These are phyloP conservation scores for Ganoderma resinaceum DNA, from an alignment of 1,284 basidiomycete genomes.

Conservation along the genomic window DNA sequence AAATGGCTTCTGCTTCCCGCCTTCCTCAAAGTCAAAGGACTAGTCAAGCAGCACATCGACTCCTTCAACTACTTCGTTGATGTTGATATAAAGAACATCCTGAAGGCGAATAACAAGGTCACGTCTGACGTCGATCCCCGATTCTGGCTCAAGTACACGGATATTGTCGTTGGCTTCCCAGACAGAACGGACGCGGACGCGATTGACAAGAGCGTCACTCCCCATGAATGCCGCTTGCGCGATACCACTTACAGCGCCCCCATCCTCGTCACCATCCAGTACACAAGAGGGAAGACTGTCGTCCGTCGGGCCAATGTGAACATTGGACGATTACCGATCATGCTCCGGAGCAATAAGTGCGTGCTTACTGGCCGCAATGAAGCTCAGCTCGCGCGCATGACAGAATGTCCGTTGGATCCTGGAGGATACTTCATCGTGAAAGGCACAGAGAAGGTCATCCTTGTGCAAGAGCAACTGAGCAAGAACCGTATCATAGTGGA, in stretches of 20 bases:
- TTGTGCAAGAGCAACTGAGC: constrained; percentile 98
- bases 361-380: constrained; percentile 84
- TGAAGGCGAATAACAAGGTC: constrained; percentile 92
- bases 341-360: constrained; percentile 96
- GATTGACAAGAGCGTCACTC: constrained; percentile 88
- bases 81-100: constrained; percentile 96
- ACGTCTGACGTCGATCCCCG: constrained; percentile 97
- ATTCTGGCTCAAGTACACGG: constrained; percentile 97
- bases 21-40: constrained; percentile 94
- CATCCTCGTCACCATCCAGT: constrained; percentile 95
- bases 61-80: constrained; percentile 99
- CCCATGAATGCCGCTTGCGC: constrained; percentile 96
- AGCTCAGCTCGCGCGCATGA: constrained; percentile 88
- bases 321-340: constrained; percentile 95
- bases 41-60: constrained; percentile 99
- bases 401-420: constrained; percentile 97
- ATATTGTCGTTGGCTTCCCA: constrained; percentile 93
- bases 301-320: constrained; percentile 86
- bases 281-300: constrained; percentile 92
- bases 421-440: constrained; percentile 99
- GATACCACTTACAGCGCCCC: constrained; percentile 97
- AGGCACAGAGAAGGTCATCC: constrained; percentile 99
- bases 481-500: constrained; percentile 99
- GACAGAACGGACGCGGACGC: constrained; percentile 87
- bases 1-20: constrained; percentile 97